phyloP scores from a whole-genome alignment of 2,329 filamentous ascomycete species.

The Paradendryphiella salina region DNA sequence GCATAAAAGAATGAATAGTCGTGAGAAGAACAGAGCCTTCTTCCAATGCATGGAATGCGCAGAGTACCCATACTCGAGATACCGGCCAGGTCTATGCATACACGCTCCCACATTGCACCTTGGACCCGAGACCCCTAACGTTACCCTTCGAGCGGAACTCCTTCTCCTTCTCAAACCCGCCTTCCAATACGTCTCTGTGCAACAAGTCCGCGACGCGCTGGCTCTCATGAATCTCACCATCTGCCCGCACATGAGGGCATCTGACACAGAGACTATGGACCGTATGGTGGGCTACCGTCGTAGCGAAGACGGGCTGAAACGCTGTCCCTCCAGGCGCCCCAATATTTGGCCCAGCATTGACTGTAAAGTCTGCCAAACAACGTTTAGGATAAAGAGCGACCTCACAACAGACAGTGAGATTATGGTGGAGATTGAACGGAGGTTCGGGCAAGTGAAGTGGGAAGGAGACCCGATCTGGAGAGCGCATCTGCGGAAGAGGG shows the following conservation, averaged over 20 bases:
- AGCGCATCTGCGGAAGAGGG: neutral
- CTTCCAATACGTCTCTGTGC: neutral
- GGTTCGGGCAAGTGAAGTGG: neutral
- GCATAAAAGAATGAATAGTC: neutral
- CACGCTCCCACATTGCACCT: neutral
- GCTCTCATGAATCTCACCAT: neutral
- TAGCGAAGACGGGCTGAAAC: neutral
- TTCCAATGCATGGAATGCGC: neutral
- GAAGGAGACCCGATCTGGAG: conserved; percentile 1
- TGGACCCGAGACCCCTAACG: neutral
- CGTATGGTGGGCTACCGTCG: neutral
- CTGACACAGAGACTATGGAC: neutral
- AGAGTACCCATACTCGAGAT: neutral
- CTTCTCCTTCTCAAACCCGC: neutral
- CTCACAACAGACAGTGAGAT: neutral
- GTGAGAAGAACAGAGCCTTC: neutral
- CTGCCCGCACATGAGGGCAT: neutral
- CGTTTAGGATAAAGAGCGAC: neutral
- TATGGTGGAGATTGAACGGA: neutral
- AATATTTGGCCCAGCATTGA: neutral
- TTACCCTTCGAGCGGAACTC: neutral
- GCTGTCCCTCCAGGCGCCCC: neutral
- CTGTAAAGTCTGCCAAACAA: neutral
- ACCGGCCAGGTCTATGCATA: neutral
- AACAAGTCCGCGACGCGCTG: neutral